These are phyloP conservation scores for Microcera coccophila DNA, from an alignment of 2,329 filamentous ascomycete species.

Conservation along the genomic window DNA sequence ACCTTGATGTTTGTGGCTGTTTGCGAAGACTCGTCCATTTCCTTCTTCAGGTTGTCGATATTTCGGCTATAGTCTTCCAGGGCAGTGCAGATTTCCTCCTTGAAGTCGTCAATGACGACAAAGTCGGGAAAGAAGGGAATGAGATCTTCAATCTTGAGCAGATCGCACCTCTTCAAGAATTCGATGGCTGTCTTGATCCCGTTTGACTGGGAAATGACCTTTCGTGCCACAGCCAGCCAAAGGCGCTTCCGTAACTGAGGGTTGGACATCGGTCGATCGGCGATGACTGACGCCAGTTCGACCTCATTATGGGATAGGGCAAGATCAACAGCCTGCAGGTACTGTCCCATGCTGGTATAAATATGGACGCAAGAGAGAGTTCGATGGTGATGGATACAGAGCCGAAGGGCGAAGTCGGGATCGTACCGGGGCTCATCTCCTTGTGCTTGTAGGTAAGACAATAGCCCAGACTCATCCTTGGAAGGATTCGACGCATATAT, in stretches of 20 bases:
- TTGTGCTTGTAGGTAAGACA: constrained; percentile 87
- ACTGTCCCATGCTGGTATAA: constrained; percentile 94
- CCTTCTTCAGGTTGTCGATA: constrained; percentile 81
- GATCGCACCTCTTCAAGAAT: constrained; percentile 85
- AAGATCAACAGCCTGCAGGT: constrained; percentile 86
- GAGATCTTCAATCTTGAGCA: constrained; percentile 90
- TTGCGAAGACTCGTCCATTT: constrained; percentile 91
- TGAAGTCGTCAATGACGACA: constrained; percentile 98
- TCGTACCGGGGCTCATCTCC: constrained; percentile 85
- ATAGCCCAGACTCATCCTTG: constrained; percentile 76
- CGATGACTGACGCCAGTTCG: constrained; percentile 83
- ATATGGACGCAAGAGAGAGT: constrained; percentile 96
- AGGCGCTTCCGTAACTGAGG: constrained; percentile 82
- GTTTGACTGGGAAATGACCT: constrained; percentile 80
- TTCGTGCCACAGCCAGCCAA: constrained; percentile 92
- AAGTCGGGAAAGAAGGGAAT: constrained; percentile 99
- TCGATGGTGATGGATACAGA: constrained; percentile 91
- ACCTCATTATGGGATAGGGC: constrained; percentile 86
- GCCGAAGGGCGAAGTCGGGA: constrained; percentile 88
- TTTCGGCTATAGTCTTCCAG: constrained; percentile 89
- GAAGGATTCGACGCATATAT: constrained; percentile 88
- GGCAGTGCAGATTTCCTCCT: constrained; percentile 92
- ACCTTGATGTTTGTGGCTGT: constrained; percentile 88
- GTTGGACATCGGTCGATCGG: constrained; percentile 77
- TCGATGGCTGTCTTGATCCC: constrained; percentile 93